Evolutionary conservation across 2,329 filamentous ascomycete species (phyloP), one percentile per base, ranked within the genome.

Genomic region (Xylaria sp.): DNA sequence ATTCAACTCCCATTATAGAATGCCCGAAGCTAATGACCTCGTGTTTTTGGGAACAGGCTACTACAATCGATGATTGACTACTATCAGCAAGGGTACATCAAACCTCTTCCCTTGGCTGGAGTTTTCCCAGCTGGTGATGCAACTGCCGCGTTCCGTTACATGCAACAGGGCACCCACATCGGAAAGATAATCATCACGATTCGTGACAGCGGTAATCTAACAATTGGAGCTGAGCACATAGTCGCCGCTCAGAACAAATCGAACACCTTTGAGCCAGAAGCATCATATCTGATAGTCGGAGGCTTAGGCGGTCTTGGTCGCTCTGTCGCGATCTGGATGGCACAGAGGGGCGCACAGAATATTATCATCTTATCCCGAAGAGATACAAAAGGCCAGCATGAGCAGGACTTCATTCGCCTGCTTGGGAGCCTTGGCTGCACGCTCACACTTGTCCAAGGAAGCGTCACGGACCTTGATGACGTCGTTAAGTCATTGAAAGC

Each of bases 141-240:
- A 5, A 47, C 53, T 23, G 31, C 23, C 3, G 56, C 48, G 10
- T 47, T 59, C 33, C 56, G 37, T 3, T 48, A 29, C 5, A 54
- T 59, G 47, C 47, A 52, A 23, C 27, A 21, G 17, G 55, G 25
- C 6, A 4, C 17, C 7, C 55, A 58, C 13, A 58, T 58, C 15
- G 55, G 55, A 13, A 46, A 46, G 21, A 46, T 46, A 2, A n/a
- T 31, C 4, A 11, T 46, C 43, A 10, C 1, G 6, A 13, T 46
- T 8, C 43, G 23, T 13, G 23, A 31, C 31, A n/a, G n/a, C n/a
- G 33, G 48, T 10, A 9, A 17, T 25, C 29, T n/a, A 17, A 23
- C 10, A 7, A 21, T 58, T 3, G 17, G 19, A 13, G 38, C 38
- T 8, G 9, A n/a, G n/a, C n/a, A n/a, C n/a, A n/a, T n/a, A n/a